Evolutionary conservation across 768 basidiomycete genomes (phyloP).

Genomic region (Suillus americanus): DNA sequence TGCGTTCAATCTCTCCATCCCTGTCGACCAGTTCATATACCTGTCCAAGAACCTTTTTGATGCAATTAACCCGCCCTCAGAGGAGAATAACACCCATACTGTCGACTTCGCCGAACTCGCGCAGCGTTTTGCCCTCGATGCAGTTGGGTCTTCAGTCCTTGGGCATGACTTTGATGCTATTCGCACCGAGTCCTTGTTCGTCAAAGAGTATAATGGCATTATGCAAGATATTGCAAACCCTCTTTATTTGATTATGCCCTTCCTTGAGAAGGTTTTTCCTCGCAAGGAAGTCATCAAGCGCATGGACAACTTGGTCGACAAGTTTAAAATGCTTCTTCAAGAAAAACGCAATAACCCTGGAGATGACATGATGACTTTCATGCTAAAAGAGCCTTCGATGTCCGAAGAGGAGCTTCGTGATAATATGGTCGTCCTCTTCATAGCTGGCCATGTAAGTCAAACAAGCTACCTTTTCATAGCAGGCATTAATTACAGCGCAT

Average conservation of each 20-base stretch:
- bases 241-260: conserved; percentile 32
- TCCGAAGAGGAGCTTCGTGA: conserved; percentile 35
- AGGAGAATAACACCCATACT: conserved; percentile 25
- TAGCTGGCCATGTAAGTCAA: conserved; percentile 37
- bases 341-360: conserved; percentile 33
- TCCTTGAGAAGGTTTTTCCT: conserved; percentile 30
- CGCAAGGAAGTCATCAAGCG: conserved; percentile 28
- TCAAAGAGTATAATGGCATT: conserved; percentile 35
- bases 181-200: conserved; percentile 33
- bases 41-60: conserved; percentile 33
- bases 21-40: conserved; percentile 32
- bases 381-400: conserved; percentile 34
- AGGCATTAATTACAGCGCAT: background rate
- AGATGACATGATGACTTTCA: conserved; percentile 35
- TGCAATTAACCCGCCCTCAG: conserved; percentile 20
- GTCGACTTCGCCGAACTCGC: conserved; percentile 26
- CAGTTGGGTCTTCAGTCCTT: conserved; percentile 35
- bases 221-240: conserved; percentile 37
- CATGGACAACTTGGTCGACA: conserved; percentile 30
- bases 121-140: conserved; percentile 37
- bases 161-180: conserved; percentile 39
- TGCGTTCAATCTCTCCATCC: conserved; percentile 34
- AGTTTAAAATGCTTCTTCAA: conserved; percentile 27
- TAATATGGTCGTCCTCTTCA: conserved; percentile 39
- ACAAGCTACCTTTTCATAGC: background rate